Conservation (phyloP, 768 basidiomycete species). For the Tulasnella sp. region DNA sequence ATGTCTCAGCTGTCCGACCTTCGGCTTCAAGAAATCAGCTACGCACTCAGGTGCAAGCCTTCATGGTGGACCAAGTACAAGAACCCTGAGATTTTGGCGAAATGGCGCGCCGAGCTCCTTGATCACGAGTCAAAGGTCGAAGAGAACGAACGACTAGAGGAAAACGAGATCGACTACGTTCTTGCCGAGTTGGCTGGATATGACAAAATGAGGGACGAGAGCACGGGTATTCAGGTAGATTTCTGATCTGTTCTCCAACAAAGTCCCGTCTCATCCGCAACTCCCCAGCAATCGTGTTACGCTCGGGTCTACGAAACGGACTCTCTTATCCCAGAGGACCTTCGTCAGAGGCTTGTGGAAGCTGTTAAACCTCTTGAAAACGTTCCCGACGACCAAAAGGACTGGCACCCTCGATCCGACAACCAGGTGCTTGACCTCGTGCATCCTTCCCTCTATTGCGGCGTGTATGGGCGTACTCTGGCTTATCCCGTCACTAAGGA, state of each 20-base stretch:
- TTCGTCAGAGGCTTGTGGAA: slow-evolving; percentile 41
- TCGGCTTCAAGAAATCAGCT: not conserved
- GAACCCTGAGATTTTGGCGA: slow-evolving; percentile 19
- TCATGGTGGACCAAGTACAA: slow-evolving; percentile 30
- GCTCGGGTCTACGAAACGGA: slow-evolving; percentile 44
- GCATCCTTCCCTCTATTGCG: slow-evolving; percentile 49
- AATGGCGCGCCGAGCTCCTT: slow-evolving; percentile 23
- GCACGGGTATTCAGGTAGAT: slow-evolving; percentile 23
- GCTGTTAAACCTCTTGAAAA: slow-evolving; percentile 46
- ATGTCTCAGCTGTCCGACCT: not conserved
- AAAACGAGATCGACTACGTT: slow-evolving; percentile 23
- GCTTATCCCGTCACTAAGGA: slow-evolving; percentile 1
- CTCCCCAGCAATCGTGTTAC: slow-evolving; percentile 36
- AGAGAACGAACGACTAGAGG: not conserved
- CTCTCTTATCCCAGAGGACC: slow-evolving; percentile 41
- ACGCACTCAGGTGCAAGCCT: slow-evolving; percentile 26
- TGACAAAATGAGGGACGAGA: slow-evolving; percentile 24
- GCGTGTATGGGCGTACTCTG: slow-evolving; percentile 46
- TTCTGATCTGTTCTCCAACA: not conserved
- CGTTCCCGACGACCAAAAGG: slow-evolving; percentile 46
- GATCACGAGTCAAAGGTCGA: not conserved
- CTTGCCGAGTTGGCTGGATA: slow-evolving; percentile 26
- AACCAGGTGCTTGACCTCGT: slow-evolving; percentile 52
- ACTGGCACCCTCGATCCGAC: slow-evolving; percentile 55
- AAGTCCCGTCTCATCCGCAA: not conserved